Evolutionary conservation across 179 eudicot species (phyloP), one percentile per base, ranked within the genome.

Genomic region (Beta lomatogona): DNA sequence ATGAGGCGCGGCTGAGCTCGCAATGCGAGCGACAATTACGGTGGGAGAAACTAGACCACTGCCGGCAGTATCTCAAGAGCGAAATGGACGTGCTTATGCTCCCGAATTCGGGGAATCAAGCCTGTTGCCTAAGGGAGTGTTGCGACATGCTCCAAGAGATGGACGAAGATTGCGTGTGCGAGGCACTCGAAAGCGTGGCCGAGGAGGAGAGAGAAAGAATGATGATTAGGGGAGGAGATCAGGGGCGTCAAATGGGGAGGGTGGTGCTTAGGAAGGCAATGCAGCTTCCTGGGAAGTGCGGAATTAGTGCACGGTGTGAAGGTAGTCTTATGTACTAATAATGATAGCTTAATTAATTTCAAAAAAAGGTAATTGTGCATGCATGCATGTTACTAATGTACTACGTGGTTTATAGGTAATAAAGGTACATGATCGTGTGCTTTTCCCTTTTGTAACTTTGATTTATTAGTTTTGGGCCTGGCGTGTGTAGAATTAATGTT

Each of bases 81-180:
- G 70, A 69, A 21, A 71, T 76, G 66, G 76, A 64, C 45, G 46
- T 75, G 31, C 36, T 71, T 13, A 52, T 31, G 71, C 28, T 21
- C 75, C 80, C 79, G 3, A 52, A 57, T 21, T 44, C 66, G 0
- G 78, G 71, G 10, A 83, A 75, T 52, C 77, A 75, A 65, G 83
- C 75, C 0, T 83, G 86, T 22, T 79, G 83, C 59, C 72, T 80
- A 0, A 66, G 83, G 18, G 86, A 83, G 77, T 79, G 86, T 52
- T 83, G 86, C 22, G 64, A 69, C 28, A 80, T 80, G 63, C 64
- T 79, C 1, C 66, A 58, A 71, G 70, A 70, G 46, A 79, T 83
- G 83, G 86, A 83, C 57, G 77, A 83, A 46, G 79, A 79, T 9
- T 83, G 82, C 66, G 76, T 75, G 18, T 83, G 86, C 14, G 82